Evolutionary conservation across 1,284 basidiomycete genomes (phyloP).

Genomic region (Moniliella sp.): DNA sequence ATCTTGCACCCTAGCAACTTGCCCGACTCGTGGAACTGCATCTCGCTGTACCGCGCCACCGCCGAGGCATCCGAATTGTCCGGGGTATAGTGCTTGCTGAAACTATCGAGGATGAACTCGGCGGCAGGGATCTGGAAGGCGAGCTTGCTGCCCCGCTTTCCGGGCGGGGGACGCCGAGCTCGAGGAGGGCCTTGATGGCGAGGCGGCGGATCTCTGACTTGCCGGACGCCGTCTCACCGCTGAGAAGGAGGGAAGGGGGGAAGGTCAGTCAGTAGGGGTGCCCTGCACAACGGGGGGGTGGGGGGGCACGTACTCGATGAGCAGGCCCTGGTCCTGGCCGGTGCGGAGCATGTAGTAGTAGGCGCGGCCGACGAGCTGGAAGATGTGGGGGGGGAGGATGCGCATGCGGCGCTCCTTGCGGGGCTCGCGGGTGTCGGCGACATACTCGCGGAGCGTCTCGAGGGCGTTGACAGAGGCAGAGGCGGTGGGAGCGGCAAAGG

Average conservation of each 20-base stretch:
- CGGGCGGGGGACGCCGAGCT: constrained; percentile 67
- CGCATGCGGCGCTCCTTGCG: constrained; percentile 8
- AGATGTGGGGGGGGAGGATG: constrained; percentile 54
- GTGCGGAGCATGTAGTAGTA: constrained; percentile 91
- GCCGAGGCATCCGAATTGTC: constrained; percentile 37
- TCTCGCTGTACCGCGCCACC: constrained; percentile 36
- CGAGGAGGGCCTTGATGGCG: constrained; percentile 69
- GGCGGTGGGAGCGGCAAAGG: too few species aligned
- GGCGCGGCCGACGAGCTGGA: constrained; percentile 65
- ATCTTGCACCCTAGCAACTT: constrained; percentile 74
- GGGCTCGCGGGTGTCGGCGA: constrained; percentile 19
- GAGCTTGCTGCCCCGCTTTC: constrained; percentile 55
- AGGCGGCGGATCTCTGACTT: constrained; percentile 75
- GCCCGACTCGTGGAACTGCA: constrained; percentile 41
- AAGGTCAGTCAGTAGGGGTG: too few species aligned
- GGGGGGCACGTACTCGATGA: constrained; percentile 21
- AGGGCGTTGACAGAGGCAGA: too few species aligned
- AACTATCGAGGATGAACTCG: constrained; percentile 80
- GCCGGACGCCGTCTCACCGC: constrained; percentile 75
- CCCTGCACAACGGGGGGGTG: too few species aligned
- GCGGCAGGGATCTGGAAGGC: constrained; percentile 51
- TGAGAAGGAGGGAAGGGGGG: too few species aligned
- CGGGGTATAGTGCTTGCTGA: constrained; percentile 46
- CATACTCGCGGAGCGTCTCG: constrained; percentile 24
- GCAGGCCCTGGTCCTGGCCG: constrained; percentile 67